Evolutionary conservation across 345 rosid genomes (phyloP).

Genomic region (Pseudoturritis turrita): DNA sequence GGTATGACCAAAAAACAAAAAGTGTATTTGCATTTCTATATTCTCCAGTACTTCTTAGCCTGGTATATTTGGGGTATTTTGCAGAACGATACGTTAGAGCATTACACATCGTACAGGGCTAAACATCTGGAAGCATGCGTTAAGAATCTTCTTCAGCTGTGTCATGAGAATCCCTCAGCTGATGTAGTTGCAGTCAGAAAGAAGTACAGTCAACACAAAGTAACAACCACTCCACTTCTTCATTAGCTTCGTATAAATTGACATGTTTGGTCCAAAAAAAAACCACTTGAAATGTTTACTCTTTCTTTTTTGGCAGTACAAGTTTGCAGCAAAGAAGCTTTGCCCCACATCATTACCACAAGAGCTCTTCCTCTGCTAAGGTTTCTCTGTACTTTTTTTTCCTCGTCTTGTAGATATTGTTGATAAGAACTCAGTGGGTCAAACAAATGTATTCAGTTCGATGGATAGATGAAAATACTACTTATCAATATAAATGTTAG

Average conservation of each 20-base stretch:
- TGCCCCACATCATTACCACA: conserved; percentile 66
- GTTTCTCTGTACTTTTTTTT: neutral
- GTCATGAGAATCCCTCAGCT: conserved; percentile 40
- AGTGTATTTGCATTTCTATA: neutral
- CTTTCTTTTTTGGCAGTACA: conserved; percentile 44
- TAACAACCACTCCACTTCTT: conserved; percentile 22
- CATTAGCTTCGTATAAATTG: neutral
- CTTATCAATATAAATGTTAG: neutral
- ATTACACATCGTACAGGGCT: conserved; percentile 74
- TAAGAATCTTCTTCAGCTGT: conserved; percentile 63
- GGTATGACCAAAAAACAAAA: conserved; percentile 41
- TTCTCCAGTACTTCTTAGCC: neutral
- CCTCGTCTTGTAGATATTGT: neutral
- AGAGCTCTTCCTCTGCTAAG: conserved; percentile 52
- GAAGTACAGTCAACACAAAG: conserved; percentile 90
- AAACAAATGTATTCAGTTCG: conserved; percentile 4
- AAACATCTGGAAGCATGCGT: conserved; percentile 62
- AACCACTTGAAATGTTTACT: neutral
- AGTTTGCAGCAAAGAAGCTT: conserved; percentile 75
- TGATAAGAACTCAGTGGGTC: neutral
- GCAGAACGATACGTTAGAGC: conserved; percentile 79
- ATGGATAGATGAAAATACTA: neutral
- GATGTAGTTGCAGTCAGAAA: conserved; percentile 73
- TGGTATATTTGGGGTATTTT: neutral
- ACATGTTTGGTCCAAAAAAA: no score